These are phyloP conservation scores for Neurospora tetraspora DNA, from an alignment of 495 filamentous ascomycete genomes.

Conservation along the genomic window DNA sequence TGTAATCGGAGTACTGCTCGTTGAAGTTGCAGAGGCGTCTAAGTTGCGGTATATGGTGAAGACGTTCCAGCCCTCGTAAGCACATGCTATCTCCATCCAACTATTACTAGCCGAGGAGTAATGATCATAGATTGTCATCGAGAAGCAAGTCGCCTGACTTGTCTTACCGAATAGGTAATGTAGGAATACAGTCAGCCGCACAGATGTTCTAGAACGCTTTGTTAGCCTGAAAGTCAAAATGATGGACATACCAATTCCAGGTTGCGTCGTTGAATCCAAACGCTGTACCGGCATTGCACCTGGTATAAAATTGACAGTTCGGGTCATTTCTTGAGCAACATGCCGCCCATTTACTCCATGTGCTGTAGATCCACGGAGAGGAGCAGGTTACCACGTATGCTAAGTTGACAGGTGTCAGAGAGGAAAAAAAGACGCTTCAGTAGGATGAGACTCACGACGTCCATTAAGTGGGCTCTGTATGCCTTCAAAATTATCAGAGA, in stretches of 20 bases:
- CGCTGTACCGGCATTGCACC: background rate
- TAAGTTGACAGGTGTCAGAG: background rate
- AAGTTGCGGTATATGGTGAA: background rate
- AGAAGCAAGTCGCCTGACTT: background rate
- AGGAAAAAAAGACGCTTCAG: background rate
- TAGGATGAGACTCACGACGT: rapidly evolving
- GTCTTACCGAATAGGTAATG: too few relatives aligned
- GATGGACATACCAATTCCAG: background rate
- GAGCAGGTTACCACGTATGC: background rate
- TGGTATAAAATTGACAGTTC: background rate
- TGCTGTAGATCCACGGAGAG: rapidly evolving
- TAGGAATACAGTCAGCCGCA: too few relatives aligned
- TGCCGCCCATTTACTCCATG: background rate
- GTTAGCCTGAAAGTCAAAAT: too few relatives aligned
- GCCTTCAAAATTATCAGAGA: background rate
- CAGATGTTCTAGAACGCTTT: too few relatives aligned
- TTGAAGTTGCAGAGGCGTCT: background rate
- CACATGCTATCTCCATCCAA: rapidly evolving
- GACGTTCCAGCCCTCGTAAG: background rate
- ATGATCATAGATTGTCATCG: background rate
- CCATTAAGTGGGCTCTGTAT: rapidly evolving
- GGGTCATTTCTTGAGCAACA: background rate
- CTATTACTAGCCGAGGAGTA: background rate
- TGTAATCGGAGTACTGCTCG: background rate
- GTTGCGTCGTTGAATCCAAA: background rate